A percentile compares a stretch with the other conserved stretches of the same genome.
These are phyloP conservation scores for Phytopythium oedochilum DNA, from an alignment of 352 stramenopile genomes.

Conservation along the genomic window DNA sequence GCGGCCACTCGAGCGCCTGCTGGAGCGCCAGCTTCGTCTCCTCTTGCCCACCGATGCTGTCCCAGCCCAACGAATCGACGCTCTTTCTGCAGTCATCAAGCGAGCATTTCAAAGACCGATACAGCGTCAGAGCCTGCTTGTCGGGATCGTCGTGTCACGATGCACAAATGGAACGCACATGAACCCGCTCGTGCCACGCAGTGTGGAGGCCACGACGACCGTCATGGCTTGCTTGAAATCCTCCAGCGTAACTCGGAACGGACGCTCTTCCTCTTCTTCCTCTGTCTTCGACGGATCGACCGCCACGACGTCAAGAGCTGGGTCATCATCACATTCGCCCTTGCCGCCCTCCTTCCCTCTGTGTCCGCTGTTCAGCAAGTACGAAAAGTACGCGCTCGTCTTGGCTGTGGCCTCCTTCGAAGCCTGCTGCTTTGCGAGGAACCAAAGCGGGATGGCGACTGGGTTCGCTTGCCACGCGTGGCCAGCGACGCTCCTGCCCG, in stretches of 20 bases:
- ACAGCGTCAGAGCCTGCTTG: constrained; percentile 1
- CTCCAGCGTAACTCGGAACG: constrained; percentile 53
- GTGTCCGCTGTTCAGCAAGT: constrained; percentile 20
- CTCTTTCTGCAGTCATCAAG: constrained; percentile 30
- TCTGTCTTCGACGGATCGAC: neutral
- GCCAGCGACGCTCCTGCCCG: constrained; percentile 24
- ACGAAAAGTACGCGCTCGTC: constrained; percentile 35
- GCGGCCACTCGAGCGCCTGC: constrained; percentile 87
- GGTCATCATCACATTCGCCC: neutral
- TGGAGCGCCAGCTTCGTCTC: constrained; percentile 71
- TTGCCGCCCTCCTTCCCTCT: neutral
- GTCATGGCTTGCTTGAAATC: constrained; percentile 81
- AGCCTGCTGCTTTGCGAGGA: constrained; percentile 32
- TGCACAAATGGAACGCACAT: constrained; percentile 24
- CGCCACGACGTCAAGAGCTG: neutral
- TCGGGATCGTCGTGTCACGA: too few species aligned
- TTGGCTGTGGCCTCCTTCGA: constrained; percentile 2
- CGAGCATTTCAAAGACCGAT: neutral
- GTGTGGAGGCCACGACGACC: constrained; percentile 53
- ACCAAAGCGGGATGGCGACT: constrained; percentile 65
- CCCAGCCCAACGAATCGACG: constrained; percentile 58
- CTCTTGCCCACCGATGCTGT: constrained; percentile 70
- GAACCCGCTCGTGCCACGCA: constrained; percentile 55
- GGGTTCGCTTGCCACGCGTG: constrained; percentile 59
- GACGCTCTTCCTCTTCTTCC: neutral